Base-by-base conservation (phyloP, 1,139 yeast species). In the Zygosaccharomyces sapae region DNA sequence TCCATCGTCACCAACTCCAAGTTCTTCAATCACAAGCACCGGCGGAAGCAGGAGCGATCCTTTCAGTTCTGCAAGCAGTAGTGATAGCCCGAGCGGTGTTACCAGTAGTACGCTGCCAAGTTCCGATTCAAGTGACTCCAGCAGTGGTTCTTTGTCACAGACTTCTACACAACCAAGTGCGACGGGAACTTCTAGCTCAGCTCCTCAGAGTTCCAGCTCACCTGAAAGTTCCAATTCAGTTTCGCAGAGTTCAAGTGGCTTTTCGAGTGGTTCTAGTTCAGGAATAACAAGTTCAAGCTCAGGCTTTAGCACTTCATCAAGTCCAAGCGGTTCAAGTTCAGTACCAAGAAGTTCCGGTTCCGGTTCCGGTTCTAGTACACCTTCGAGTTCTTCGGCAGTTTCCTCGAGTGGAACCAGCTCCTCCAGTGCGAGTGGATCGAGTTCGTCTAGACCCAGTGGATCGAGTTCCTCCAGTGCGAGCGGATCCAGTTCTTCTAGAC, bases 161-260 rank as follows among this genome's bases (percentile, higher is more conserved):
- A 20, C 5, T 8, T 12, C 25, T 19, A 10, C 31, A 24, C 10
- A 6, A 20, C 30, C 30, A 24, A 35, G 25, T 9, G 25, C 27
- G 22, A 7, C 30, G 41, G 25, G 19, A 5, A 38, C 24, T 13
- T 38, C 42, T 4, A 38, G 33, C 29, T 13, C 33, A 12, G 29
- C 27, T 10, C 20, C 41, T 6, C 12, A 10, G 22, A 35, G 38
- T 19, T 20, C 24, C 5, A 35, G 38, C 6, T 35, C 25, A 6
- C 18, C 20, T n/a, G 10, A 5, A 8, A 37, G 40, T 37, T 37
- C 40, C 18, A 24, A 13, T n/a, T 38, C 30, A 24, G 18, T 16
- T 7, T 3, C 33, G 20, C 34, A 40, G 33, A 42, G 48, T 45
- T 34, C 48, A 16, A 35, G 45, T 22, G 29, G 31, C 7, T 7